Evolutionary conservation across 495 filamentous ascomycete species (phyloP), one percentile per base, ranked within the genome.

Genomic region (Hypoxylon fuscum): DNA sequence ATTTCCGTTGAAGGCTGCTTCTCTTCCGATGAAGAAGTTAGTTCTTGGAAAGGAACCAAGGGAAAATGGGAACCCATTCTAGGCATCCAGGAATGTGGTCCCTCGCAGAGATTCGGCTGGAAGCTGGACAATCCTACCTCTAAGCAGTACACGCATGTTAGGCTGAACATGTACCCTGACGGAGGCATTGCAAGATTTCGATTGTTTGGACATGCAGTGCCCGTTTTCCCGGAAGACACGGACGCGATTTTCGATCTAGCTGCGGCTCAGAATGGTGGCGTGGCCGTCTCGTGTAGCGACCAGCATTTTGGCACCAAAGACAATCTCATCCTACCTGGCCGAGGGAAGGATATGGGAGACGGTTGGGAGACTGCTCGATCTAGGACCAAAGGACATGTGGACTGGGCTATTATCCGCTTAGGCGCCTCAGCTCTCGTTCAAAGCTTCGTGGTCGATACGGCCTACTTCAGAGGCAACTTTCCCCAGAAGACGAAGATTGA

Each of bases 321-420:
- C 57, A 96, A 97, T 72, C 73, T 96, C 41, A 83, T 96, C 11
- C 78, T 96, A 10, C 93, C 93, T 2, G 92, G 92, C 1, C 81
- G 93, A 21, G 93, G 93, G 5, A 85, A 88, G 70, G 88, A 97
- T 74, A 96, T 96, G 92, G 90, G 92, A 25, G 93, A 96, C 72
- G 93, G 93, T 2, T 97, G 93, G 93, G 93, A 97, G 76, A 97
- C 93, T 9, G 87, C 88, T 49, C 83, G 93, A 32, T 92, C 88
- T 25, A 76, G 93, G 20, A 85, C 81, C 18, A 85, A 85, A 64
- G 88, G 84, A 9, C 93, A 97, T 74, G 78, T 90, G 15, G 93
- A 97, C 75, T 96, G 93, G 93, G 82, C 88, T 8, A 87, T 96
- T 59, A 81, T 96, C 48, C 82, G 83, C 61, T 83, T 97, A 18